A percentile compares a stretch with the other conserved stretches of the same genome.
phyloP scores from a whole-genome alignment of 257 asterid genomes.

The Voacanga thouarsii region DNA sequence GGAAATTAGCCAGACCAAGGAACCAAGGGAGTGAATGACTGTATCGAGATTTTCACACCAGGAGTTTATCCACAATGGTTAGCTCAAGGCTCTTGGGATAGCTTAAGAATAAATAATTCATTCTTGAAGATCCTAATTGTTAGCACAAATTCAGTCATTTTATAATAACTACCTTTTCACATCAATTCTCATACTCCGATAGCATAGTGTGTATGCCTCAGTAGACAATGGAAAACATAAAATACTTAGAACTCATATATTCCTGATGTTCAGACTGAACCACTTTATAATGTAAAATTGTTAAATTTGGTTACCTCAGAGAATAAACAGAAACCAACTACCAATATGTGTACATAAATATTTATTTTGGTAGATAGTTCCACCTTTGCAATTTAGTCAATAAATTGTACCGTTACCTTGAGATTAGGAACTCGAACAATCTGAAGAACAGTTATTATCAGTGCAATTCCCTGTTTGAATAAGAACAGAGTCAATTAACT shows the following conservation, averaged over 20 bases:
- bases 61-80: background rate
- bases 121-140: background rate
- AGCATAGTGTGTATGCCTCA: background rate
- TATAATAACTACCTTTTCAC: background rate
- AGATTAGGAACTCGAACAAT: conserved; percentile 90
- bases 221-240: background rate
- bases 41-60: too few relatives aligned
- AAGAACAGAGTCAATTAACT: conserved; percentile 18
- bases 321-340: background rate
- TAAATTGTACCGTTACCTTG: conserved; percentile 49
- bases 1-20: background rate
- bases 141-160: conserved; percentile 1
- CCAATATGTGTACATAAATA: too few relatives aligned
- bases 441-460: conserved; percentile 87
- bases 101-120: background rate
- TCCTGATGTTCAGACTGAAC: background rate
- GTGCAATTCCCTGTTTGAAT: conserved; percentile 68
- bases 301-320: background rate
- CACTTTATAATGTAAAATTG: background rate
- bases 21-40: background rate
- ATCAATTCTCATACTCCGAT: background rate
- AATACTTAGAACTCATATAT: background rate
- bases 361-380: background rate
- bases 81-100: background rate
- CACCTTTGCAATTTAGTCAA: background rate